Base-by-base conservation (phyloP, 208 protist species). In the Jaenimonas drosophilae region DNA sequence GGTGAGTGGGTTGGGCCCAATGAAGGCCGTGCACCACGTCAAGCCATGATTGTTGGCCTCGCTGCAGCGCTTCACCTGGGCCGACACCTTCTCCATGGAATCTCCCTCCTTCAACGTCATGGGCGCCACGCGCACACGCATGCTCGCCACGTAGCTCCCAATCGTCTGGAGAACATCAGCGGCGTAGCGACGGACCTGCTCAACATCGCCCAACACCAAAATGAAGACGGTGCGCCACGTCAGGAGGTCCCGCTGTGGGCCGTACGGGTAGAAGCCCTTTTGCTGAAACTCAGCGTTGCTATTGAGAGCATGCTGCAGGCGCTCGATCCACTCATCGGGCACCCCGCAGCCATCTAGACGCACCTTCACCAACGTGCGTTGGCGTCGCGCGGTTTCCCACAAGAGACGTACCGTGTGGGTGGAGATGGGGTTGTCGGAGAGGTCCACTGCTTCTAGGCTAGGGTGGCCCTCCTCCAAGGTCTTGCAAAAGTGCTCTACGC, bases 181-280 rank as follows among this genome's bases (percentile, higher is more conserved):
- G 30, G 57, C 73, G 59, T 82, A 88, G 31, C 64, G 66, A 26
- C 63, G 34, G 26, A 69, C 54, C 17, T 58, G 39, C 27, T 71
- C 44, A 2, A 41, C 31, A 19, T 63, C 42, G 33, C 84, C 80
- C 1, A 88, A 29, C 6, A 81, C 54, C 6, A 87, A 57, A 17
- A 92, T 45, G 60, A 89, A 86, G 1, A 77, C 61, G 0, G 62
- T 82, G 42, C 74, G 64, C 84, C 84, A 92, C 11, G 24, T 31
- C 19, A 49, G n/a, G n/a, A n/a, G 36, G 3, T 26, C 32, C 26
- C 59, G 56, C 9, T 64, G 64, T 6, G 73, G 52, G 33, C 70
- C 76, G 49, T 62, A 63, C 7, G 44, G 32, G 17, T 67, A 39
- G 57, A 77, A 86, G 25, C 67, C 68, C 26, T 59, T 26, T 28